Base-by-base conservation (phyloP, 2,329 filamentous ascomycete genomes). In the Fusarium bulbicola region DNA sequence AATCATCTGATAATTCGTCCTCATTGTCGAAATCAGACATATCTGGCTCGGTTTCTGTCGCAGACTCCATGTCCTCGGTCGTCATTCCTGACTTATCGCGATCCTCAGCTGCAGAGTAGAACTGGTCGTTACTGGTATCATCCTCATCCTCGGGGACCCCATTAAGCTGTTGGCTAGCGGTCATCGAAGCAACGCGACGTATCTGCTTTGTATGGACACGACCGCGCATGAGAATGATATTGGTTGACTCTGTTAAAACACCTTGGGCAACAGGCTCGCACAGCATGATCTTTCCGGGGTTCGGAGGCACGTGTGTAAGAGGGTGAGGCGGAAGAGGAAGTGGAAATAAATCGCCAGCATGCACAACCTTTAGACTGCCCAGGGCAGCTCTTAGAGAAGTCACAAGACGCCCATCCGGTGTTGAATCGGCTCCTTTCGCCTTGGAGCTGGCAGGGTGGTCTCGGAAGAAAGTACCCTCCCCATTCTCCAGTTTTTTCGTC, bases 211-310 rank as follows among this genome's bases (percentile, higher is more conserved):
- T 80, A 65, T 89, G 88, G 30, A 85, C 86, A 74, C 86, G 89
- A 9, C 90, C 89, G 32, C 89, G 88, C 53, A 93, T 91, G 28
- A 98, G 86, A 30, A 99, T 91, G 64, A 99, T 94, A 77, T 93
- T 95, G 21, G 95, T 99, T 18, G 85, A 88, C 2, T 93, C 87
- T 14, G 91, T 88, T 52, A 99, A 81, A 10, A 96, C 82, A 14
- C 96, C 96, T 82, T 99, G 96, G 11, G 93, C 91, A 21, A 98
- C 95, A 14, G 96, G 96, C 80, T 99, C 96, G 80, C 95, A 98
- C n/a, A 97, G 90, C 53, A 93, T 91, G 68, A 98, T 93, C 82
- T 92, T 95, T 46, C 94, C 96, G 0, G 95, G 94, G 46, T 94
- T 93, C 20, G 94, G 90, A 30, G 93, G 91, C 24, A 93, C 90